Conservation (phyloP, 768 basidiomycete genomes). For the Cystobasidium tubakii region DNA sequence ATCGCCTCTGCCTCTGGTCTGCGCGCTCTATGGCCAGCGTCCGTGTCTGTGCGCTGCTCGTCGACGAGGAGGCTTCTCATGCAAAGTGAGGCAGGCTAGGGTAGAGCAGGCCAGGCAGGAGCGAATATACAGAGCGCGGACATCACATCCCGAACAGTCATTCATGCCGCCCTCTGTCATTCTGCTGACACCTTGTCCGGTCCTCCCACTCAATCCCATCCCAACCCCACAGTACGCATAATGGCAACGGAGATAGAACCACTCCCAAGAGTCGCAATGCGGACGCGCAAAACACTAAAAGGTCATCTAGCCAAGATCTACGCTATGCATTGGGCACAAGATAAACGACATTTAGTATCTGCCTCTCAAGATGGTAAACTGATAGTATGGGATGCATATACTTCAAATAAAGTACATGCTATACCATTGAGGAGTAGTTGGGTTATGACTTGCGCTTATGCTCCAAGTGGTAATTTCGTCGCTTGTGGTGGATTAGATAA, state of each 20-base stretch:
- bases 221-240: constrained; percentile 68
- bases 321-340: constrained; percentile 98
- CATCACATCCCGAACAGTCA: no score
- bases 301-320: constrained; percentile 99
- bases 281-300: constrained; percentile 85
- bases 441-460: constrained; percentile 99
- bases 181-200: neutral
- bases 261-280: constrained; percentile 92
- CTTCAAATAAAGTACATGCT: constrained; percentile 99
- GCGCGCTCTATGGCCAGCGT: no score
- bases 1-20: neutral
- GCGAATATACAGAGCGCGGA: no score
- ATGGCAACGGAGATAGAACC: constrained; percentile 96
- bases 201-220: neutral
- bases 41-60: no score
- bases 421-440: constrained; percentile 95
- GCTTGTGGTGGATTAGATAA: constrained; percentile 99
- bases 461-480: constrained; percentile 92
- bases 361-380: constrained; percentile 99
- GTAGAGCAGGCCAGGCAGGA: no score
- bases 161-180: neutral
- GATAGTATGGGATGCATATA: constrained; percentile 99
- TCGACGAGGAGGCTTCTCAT: no score
- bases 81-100: no score
- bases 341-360: constrained; percentile 93